Base-by-base conservation (phyloP, 495 filamentous ascomycete genomes). In the Lentithecium fluviatile region DNA sequence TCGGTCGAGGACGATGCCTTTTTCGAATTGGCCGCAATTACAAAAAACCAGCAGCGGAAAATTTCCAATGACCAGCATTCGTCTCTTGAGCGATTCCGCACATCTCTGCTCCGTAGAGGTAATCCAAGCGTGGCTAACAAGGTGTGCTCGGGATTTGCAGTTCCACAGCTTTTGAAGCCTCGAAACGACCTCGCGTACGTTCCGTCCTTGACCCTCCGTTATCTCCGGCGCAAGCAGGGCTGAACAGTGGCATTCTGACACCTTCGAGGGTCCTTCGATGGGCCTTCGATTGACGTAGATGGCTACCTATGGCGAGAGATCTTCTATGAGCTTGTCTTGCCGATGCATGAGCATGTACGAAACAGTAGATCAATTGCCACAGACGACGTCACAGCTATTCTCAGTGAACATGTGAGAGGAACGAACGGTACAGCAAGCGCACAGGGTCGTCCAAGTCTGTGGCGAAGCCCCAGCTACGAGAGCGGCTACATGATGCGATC, bases 241-340 rank as follows among this genome's bases (percentile, higher is more conserved):
- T 63, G 37, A 52, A 45, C 26, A 37, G 57, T 50, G 52, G 23
- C 45, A 56, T 6, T 21, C 25, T 15, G 19, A n/a, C 19, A 13
- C 15, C 15, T 13, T 43, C 15, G 5, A 4, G 19, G 5, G 23
- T 5, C 43, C 11, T 63, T 58, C 60, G 54, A 58, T 19, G 25
- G 45, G n/a, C 25, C 45, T 63, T 58, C 61, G 56, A 58, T 64
- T 65, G 62, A 65, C 62, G 62, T 65, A 65, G 32, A 65, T 60
- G 62, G 62, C 62, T 65, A n/a, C 46, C 62, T 49, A 49, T 23
- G 21, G 21, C 2, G 50, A 51, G 32, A 47, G 49, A 60, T 60
- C 56, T 50, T 19, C 62, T 20, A 37, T 37, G 60, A 46, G 45
- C 60, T 45, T 63, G 38, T 52, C 52, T 25, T 52, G 12, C 6